Evolutionary conservation across 768 basidiomycete species (phyloP).

Genomic region (Suillus lakei): DNA sequence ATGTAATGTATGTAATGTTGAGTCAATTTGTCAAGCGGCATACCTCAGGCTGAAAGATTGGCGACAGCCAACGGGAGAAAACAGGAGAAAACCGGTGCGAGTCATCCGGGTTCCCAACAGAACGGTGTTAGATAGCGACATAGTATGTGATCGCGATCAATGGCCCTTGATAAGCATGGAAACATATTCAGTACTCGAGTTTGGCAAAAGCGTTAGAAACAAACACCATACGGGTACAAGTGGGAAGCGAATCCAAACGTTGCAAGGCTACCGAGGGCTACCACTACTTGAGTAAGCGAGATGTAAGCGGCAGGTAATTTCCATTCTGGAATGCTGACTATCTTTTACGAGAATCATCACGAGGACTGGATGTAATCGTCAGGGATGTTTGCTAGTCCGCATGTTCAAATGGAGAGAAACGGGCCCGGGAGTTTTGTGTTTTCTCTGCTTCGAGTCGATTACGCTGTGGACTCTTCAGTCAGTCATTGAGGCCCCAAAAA

Average conservation of each 20-base stretch:
- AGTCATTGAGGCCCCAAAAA: background rate
- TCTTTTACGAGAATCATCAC: conserved; percentile 1
- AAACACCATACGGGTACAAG: background rate
- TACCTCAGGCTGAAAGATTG: background rate
- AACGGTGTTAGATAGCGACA: background rate
- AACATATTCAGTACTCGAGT: background rate
- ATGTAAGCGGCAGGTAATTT: background rate
- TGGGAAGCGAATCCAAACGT: background rate
- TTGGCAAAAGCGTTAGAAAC: background rate
- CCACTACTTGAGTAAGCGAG: background rate
- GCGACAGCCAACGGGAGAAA: background rate
- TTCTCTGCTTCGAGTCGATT: background rate
- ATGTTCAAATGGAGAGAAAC: background rate
- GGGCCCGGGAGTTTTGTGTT: background rate
- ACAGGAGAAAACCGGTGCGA: background rate
- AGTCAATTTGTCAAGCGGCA: background rate
- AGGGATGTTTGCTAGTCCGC: background rate
- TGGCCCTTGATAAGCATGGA: background rate
- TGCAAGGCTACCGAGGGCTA: background rate
- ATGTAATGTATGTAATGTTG: background rate
- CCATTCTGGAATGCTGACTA: background rate
- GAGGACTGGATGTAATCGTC: background rate
- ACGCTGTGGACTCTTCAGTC: background rate
- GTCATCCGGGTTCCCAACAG: background rate
- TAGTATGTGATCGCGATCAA: background rate